These are phyloP conservation scores for Penicillium silybi DNA, from an alignment of 495 filamentous ascomycete genomes.

Conservation along the genomic window DNA sequence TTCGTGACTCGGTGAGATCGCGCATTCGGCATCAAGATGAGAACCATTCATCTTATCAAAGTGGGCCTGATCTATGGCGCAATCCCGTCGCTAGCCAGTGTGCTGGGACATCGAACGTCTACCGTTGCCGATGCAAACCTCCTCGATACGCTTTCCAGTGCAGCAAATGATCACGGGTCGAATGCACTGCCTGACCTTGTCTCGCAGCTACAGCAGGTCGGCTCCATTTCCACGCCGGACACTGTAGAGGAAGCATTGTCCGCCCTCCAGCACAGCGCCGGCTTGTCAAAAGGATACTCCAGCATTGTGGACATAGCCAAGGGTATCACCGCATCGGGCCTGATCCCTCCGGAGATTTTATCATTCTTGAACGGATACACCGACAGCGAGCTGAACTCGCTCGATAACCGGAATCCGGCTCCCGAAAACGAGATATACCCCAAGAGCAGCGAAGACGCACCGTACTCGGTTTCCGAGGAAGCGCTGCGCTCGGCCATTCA, in stretches of 20 bases:
- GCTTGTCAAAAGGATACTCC: not conserved
- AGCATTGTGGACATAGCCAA: constrained; percentile 7
- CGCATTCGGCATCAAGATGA: not conserved
- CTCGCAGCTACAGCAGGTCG: constrained; percentile 2
- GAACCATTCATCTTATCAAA: not conserved
- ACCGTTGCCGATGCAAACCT: constrained; percentile 1
- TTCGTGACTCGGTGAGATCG: not conserved
- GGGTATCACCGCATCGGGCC: constrained; percentile 6
- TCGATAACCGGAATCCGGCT: constrained; percentile 8
- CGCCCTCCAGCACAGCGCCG: not conserved
- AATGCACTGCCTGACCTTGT: not conserved
- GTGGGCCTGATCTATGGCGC: not conserved
- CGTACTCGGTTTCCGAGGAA: constrained; percentile 38
- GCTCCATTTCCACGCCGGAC: not conserved
- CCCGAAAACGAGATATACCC: constrained; percentile 18
- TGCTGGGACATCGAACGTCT: not conserved
- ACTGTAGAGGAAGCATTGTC: not conserved
- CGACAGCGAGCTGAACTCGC: constrained; percentile 13
- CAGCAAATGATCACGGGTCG: constrained; percentile 2
- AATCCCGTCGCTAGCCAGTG: not conserved
- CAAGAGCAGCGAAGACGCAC: constrained; percentile 32
- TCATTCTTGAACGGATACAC: constrained; percentile 12
- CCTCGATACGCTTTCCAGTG: not conserved
- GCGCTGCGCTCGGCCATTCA: constrained; percentile 38
- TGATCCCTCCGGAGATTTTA: constrained; percentile 11